These are phyloP conservation scores for Trypanosoma conorhini DNA, from an alignment of 208 protist species.

Conservation along the genomic window DNA sequence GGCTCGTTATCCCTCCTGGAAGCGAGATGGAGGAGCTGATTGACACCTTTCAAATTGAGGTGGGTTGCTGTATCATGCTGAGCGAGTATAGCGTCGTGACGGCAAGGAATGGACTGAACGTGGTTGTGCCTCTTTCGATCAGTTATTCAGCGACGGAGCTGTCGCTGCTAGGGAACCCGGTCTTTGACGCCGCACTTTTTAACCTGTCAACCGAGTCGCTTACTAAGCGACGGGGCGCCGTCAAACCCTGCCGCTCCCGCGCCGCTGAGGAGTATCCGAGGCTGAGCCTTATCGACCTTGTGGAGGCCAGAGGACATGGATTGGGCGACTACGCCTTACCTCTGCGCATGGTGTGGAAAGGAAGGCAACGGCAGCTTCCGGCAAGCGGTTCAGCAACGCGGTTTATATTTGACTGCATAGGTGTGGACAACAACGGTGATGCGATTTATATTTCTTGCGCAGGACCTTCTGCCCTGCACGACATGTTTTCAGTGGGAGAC, in stretches of 20 bases:
- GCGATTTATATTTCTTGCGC: slow-evolving; percentile 35
- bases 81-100: slow-evolving; percentile 46
- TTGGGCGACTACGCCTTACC: slow-evolving; percentile 45
- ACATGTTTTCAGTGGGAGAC: slow-evolving; percentile 30
- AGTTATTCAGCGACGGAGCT: slow-evolving; percentile 40
- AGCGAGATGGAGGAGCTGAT: slow-evolving; percentile 58
- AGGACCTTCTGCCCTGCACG: slow-evolving; percentile 25
- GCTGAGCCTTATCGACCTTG: slow-evolving; percentile 44
- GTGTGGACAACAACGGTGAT: slow-evolving; percentile 57
- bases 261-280: slow-evolving; percentile 4
- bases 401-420: slow-evolving; percentile 41
- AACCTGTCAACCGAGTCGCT: slow-evolving; percentile 47
- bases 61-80: slow-evolving; percentile 68
- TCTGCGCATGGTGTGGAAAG: slow-evolving; percentile 64
- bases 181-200: slow-evolving; percentile 37
- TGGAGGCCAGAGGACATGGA: slow-evolving; percentile 33
- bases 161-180: slow-evolving; percentile 60
- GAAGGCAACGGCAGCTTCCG: slow-evolving; percentile 24
- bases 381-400: slow-evolving; percentile 1
- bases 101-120: slow-evolving; percentile 68
- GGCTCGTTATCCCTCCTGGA: slow-evolving; percentile 54
- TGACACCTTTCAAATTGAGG: slow-evolving; percentile 60
- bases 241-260: slow-evolving; percentile 1
- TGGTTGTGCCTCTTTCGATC: slow-evolving; percentile 53
- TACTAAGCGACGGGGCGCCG: slow-evolving; percentile 12